phyloP scores from a whole-genome alignment of 1,284 basidiomycete genomes.

The Ceratobasidium sp. region DNA sequence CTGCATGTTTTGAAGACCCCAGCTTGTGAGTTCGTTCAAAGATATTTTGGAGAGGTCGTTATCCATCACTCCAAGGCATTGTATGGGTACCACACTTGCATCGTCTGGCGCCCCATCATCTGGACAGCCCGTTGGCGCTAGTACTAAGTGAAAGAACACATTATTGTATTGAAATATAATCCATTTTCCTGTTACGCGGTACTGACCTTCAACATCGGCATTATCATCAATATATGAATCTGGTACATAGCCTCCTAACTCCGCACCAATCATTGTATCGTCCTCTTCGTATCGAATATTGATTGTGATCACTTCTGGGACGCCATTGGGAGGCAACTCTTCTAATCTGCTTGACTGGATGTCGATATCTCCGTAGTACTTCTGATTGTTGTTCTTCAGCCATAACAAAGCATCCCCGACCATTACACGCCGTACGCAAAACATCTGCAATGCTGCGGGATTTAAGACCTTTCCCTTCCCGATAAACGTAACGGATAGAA shows the following conservation, averaged over 20 bases:
- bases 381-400: conserved; percentile 39
- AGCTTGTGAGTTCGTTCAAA: background rate
- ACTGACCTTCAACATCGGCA: too few species aligned
- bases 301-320: conserved; percentile 36
- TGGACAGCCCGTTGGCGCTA: too few species aligned
- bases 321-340: conserved; percentile 39
- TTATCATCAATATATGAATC: background rate
- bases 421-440: conserved; percentile 54
- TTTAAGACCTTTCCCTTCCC: conserved; percentile 55
- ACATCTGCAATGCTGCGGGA: conserved; percentile 51
- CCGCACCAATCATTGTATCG: conserved; percentile 8
- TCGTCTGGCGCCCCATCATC: background rate
- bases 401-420: conserved; percentile 50
- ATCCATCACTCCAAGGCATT: conserved; percentile 14
- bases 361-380: conserved; percentile 21
- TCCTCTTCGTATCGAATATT: background rate
- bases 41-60: conserved; percentile 21
- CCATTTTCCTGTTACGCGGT: too few species aligned
- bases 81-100: conserved; percentile 7
- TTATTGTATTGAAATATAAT: too few species aligned
- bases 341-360: background rate
- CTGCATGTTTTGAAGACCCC: background rate
- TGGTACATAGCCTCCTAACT: conserved; percentile 16
- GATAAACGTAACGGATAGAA: conserved; percentile 57
- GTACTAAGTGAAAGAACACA: too few species aligned